Evolutionary conservation across 169 alveolate genomes (phyloP).

Genomic region (Plasmodium cynomolgi): DNA sequence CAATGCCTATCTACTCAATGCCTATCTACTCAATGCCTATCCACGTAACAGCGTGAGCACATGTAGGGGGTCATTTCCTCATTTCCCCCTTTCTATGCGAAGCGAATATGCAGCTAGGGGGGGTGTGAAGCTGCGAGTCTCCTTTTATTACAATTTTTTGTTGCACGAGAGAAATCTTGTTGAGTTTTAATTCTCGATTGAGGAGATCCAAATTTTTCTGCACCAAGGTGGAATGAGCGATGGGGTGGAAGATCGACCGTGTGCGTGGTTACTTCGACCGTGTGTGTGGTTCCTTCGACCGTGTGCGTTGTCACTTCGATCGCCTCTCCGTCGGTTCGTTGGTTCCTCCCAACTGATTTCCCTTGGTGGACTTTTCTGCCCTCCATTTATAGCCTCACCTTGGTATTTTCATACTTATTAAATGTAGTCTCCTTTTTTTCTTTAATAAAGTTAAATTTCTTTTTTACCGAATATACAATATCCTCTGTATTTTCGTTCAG

Average conservation of each 20-base stretch:
- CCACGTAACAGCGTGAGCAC: neutral
- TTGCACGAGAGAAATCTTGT: slow-evolving; percentile 51
- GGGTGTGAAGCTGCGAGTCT: neutral
- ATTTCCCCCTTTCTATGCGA: neutral
- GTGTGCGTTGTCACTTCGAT: neutral
- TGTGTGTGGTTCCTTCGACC: neutral
- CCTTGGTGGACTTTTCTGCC: neutral
- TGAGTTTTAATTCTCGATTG: slow-evolving; percentile 47
- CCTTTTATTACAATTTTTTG: slow-evolving; percentile 54
- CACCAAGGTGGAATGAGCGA: neutral
- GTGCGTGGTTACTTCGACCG: neutral
- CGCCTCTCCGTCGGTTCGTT: neutral
- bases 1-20: no score
- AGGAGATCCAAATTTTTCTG: slow-evolving; percentile 57
- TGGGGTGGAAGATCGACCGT: neutral
- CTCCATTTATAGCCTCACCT: slow-evolving; percentile 4
- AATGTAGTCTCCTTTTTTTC: slow-evolving; percentile 53
- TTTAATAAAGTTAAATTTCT: slow-evolving; percentile 47
- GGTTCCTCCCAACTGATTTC: neutral
- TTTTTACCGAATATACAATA: slow-evolving; percentile 63
- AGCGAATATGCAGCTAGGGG: neutral
- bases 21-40: neutral
- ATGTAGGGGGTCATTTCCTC: neutral
- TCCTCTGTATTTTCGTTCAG: slow-evolving; percentile 60
- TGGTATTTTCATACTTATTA: slow-evolving; percentile 43